These are phyloP conservation scores for Diaporthe sp. DNA, from an alignment of 2,329 filamentous ascomycete species.

Conservation along the genomic window DNA sequence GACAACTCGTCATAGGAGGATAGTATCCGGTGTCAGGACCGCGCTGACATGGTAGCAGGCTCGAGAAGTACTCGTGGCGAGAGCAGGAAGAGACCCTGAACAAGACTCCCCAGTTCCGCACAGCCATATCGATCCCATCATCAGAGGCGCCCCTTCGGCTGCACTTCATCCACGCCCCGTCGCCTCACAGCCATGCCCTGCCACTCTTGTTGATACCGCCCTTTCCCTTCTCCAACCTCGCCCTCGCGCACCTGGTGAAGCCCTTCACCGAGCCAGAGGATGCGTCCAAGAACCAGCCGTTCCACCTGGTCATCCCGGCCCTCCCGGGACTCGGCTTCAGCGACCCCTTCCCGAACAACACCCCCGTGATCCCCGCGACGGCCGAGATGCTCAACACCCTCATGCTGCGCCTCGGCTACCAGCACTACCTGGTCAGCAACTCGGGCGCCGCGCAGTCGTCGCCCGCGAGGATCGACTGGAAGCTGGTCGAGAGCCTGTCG, in stretches of 20 bases:
- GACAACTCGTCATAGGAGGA: background rate
- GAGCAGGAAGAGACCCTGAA: slow-evolving; percentile 71
- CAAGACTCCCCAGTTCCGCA: slow-evolving; percentile 73
- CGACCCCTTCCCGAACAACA: slow-evolving; percentile 67
- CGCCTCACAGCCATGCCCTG: slow-evolving; percentile 65
- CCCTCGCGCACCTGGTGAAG: slow-evolving; percentile 68
- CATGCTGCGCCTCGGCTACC: slow-evolving; percentile 73
- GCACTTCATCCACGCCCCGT: slow-evolving; percentile 75
- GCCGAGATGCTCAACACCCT: slow-evolving; percentile 69
- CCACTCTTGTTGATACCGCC: slow-evolving; percentile 76
- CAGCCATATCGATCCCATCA: slow-evolving; percentile 60
- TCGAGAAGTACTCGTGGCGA: slow-evolving; percentile 76
- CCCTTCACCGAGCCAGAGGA: slow-evolving; percentile 67
- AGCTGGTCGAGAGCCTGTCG: slow-evolving; percentile 63
- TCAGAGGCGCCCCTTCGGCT: slow-evolving; percentile 63
- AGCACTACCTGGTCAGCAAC: slow-evolving; percentile 69
- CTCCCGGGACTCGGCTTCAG: slow-evolving; percentile 78
- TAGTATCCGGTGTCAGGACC: background rate
- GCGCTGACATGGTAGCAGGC: slow-evolving; percentile 58
- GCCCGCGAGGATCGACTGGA: slow-evolving; percentile 66
- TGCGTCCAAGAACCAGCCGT: slow-evolving; percentile 62
- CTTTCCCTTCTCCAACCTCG: slow-evolving; percentile 75
- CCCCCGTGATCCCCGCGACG: slow-evolving; percentile 64
- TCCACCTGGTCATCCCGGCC: slow-evolving; percentile 76
- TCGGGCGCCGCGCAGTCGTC: slow-evolving; percentile 61